Conservation (phyloP, 495 filamentous ascomycete species). For the Oidiodendron maius region DNA sequence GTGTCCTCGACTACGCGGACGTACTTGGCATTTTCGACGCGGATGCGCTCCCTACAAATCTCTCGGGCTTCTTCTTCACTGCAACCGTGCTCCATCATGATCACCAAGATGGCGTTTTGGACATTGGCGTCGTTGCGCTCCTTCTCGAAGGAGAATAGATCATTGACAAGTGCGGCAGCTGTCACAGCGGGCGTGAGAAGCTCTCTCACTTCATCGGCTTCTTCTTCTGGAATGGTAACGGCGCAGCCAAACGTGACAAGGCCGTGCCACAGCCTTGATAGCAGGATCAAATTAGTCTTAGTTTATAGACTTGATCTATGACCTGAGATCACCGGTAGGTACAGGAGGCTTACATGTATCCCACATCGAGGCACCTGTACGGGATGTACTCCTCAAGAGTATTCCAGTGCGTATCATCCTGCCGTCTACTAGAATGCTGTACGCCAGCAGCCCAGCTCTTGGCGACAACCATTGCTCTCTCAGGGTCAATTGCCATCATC, state of each 20-base stretch:
- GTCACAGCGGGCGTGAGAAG: slow-evolving; percentile 23
- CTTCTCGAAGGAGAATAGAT: slow-evolving; percentile 27
- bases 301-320: background rate
- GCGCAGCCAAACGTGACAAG: slow-evolving; percentile 13
- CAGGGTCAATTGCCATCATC: slow-evolving; percentile 22
- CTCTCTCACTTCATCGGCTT: slow-evolving; percentile 10
- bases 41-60: slow-evolving; percentile 12
- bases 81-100: slow-evolving; percentile 26
- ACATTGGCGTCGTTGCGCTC: slow-evolving; percentile 24
- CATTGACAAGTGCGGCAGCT: slow-evolving; percentile 27
- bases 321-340: background rate
- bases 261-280: slow-evolving; percentile 12
- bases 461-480: slow-evolving; percentile 16
- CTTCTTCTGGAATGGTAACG: slow-evolving; percentile 4
- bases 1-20: background rate
- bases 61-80: slow-evolving; percentile 21
- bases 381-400: slow-evolving; percentile 17
- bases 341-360: slow-evolving; percentile 5
- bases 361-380: slow-evolving; percentile 9
- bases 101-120: slow-evolving; percentile 32
- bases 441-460: slow-evolving; percentile 21
- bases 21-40: too few relatives aligned
- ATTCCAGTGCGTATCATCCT: slow-evolving; percentile 6
- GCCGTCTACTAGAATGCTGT: slow-evolving; percentile 4
- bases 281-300: too few relatives aligned